Evolutionary conservation across 176 grass and related monocot genomes (phyloP).

Genomic region (Otatea glauca): DNA sequence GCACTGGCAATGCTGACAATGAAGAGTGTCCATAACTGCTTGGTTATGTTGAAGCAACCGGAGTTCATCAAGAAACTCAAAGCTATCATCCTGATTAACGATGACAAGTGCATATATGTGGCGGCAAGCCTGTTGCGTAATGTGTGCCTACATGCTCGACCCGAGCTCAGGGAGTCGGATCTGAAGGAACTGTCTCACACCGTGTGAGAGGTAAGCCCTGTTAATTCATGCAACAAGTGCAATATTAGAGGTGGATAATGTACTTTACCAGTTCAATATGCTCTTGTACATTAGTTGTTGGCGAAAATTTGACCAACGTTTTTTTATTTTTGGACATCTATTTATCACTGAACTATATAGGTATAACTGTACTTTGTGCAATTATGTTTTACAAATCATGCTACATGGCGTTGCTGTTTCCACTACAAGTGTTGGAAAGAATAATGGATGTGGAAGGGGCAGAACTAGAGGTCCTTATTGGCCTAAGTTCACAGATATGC

Average conservation of each 20-base stretch:
- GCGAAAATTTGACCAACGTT: neutral
- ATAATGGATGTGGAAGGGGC: slow-evolving; percentile 1
- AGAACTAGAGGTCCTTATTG: slow-evolving; percentile 19
- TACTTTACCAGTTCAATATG: neutral
- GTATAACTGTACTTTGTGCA: neutral
- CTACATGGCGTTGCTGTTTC: too few relatives aligned
- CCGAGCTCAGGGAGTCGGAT: neutral
- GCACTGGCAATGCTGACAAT: slow-evolving; percentile 6
- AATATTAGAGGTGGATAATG: neutral
- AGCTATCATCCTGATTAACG: neutral
- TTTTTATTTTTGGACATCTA: neutral
- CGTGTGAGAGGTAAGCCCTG: neutral
- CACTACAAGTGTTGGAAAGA: neutral
- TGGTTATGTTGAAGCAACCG: neutral
- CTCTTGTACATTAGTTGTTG: neutral
- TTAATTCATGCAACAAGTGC: neutral
- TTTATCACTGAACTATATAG: neutral
- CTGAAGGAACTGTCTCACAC: neutral
- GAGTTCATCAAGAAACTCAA: neutral
- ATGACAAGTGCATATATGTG: neutral
- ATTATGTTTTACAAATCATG: neutral
- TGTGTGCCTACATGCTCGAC: neutral
- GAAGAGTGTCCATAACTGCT: neutral
- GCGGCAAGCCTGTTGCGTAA: too few relatives aligned
- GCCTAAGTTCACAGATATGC: neutral